Conservation (phyloP, 1,284 basidiomycete genomes). For the Malassezia dermatis region DNA sequence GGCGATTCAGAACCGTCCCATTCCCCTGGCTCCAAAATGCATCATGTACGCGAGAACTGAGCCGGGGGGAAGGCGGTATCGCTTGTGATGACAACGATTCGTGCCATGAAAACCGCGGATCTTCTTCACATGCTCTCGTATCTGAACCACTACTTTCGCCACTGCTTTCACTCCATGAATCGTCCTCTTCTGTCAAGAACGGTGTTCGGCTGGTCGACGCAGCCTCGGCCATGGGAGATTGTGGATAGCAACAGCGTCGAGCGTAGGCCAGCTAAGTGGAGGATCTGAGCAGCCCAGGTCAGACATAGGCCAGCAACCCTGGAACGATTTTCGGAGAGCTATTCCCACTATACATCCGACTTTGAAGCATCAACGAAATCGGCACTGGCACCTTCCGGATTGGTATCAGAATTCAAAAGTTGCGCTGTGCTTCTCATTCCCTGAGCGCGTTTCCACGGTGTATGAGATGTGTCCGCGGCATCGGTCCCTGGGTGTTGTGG, state of each 20-base stretch:
- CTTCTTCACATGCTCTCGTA: neutral
- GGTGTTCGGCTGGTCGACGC: neutral
- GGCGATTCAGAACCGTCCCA: neutral
- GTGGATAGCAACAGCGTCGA: neutral
- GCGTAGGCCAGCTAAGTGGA: neutral
- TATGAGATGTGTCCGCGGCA: neutral
- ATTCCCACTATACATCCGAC: neutral
- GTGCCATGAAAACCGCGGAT: neutral
- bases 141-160: neutral
- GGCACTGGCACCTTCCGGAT: neutral
- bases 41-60: neutral
- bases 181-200: neutral
- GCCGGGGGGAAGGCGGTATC: constrained; percentile 1
- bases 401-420: neutral
- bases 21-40: neutral
- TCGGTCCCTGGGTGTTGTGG: neutral
- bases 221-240: neutral
- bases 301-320: neutral
- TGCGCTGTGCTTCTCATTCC: neutral
- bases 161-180: neutral
- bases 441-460: neutral
- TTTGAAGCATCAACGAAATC: neutral
- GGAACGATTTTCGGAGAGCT: neutral
- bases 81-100: neutral
- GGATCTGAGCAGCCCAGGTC: neutral